Conservation (phyloP, 176 grass and related monocot genomes). For the Carex littledalei region DNA sequence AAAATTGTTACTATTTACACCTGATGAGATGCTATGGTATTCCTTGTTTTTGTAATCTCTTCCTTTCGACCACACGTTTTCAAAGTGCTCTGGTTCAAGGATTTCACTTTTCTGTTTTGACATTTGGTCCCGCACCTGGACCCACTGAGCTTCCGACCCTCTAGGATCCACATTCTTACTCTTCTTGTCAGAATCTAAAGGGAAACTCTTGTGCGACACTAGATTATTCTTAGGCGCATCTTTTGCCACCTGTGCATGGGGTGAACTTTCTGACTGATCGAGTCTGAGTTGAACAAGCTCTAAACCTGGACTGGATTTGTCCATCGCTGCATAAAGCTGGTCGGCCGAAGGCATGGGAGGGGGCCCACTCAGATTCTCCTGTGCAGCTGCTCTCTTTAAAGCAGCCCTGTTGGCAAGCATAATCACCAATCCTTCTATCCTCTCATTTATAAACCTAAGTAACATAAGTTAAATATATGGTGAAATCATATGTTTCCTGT, state of each 20-base stretch:
- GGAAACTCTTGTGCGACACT: conserved; percentile 17
- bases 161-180: conserved; percentile 22
- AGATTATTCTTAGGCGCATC: conserved; percentile 26
- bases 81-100: conserved; percentile 84
- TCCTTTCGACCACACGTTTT: conserved; percentile 94
- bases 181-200: conserved; percentile 13
- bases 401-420: conserved; percentile 46
- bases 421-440: conserved; percentile 71
- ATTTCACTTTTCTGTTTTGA: conserved; percentile 45
- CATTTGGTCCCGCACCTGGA: conserved; percentile 45
- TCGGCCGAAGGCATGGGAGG: conserved; percentile 57
- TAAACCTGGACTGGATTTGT: conserved; percentile 67
- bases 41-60: conserved; percentile 70
- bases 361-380: conserved; percentile 44
- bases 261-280: conserved; percentile 36
- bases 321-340: conserved; percentile 65
- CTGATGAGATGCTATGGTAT: conserved; percentile 27
- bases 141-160: conserved; percentile 32
- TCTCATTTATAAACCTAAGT: conserved; percentile 99
- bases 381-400: conserved; percentile 38
- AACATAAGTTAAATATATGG: too few species aligned
- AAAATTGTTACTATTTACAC: background rate
- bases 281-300: conserved; percentile 79
- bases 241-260: conserved; percentile 27
- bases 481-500: background rate